Evolutionary conservation across 306 rosid genomes (phyloP).

Genomic region (Malus domestica): DNA sequence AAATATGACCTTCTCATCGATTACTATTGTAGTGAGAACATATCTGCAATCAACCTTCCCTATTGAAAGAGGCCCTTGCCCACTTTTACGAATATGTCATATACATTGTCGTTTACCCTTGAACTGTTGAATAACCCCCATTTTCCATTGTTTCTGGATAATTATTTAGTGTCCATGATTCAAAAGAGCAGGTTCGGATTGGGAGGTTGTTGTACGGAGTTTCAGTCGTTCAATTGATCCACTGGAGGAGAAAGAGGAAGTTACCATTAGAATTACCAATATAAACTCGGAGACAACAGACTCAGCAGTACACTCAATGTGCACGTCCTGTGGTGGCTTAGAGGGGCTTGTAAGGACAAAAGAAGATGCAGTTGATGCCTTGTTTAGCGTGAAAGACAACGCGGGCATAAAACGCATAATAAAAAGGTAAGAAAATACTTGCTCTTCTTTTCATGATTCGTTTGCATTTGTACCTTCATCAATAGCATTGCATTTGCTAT

Average conservation of each 20-base stretch:
- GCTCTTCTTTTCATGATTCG: background rate
- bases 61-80: slow-evolving; percentile 1
- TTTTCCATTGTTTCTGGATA: background rate
- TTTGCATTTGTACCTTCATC: background rate
- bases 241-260: background rate
- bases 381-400: slow-evolving; percentile 5
- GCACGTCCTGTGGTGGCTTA: slow-evolving; percentile 14
- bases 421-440: slow-evolving; percentile 13
- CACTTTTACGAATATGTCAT: background rate
- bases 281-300: slow-evolving; percentile 11
- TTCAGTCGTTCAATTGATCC: background rate
- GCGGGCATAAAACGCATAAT: background rate
- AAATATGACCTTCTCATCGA: too few relatives aligned
- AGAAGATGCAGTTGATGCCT: slow-evolving; percentile 10
- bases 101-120: background rate
- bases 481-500: background rate
- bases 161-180: background rate
- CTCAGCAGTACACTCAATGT: slow-evolving; percentile 8
- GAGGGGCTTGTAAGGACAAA: slow-evolving; percentile 9
- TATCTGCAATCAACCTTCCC: background rate
- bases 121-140: too few relatives aligned
- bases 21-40: too few relatives aligned
- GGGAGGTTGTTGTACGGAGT: background rate
- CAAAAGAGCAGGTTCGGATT: background rate
- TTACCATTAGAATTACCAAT: slow-evolving; percentile 9